Conservation (phyloP, 495 filamentous ascomycete species). For the Penicillium ucsense region DNA sequence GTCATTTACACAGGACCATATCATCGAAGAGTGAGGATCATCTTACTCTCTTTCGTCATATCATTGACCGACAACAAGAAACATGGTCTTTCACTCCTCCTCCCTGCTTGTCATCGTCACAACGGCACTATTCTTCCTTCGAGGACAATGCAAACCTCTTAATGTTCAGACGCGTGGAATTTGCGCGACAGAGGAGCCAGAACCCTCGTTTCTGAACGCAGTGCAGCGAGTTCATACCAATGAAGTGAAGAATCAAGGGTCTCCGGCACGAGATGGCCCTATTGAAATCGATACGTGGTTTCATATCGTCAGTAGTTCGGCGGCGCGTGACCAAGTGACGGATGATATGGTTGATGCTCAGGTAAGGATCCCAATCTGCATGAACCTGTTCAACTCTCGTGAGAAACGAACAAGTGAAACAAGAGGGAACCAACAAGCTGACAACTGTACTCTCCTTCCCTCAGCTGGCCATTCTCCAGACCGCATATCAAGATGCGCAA, state of each 20-base stretch:
- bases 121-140: slow-evolving; percentile 9
- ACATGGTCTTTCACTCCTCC: slow-evolving; percentile 19
- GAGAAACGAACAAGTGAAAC: too few relatives aligned
- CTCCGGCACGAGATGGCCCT: slow-evolving; percentile 16
- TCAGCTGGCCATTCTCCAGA: slow-evolving; percentile 33
- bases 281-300: slow-evolving; percentile 42
- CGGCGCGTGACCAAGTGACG: slow-evolving; percentile 20
- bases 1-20: too few relatives aligned
- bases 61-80: slow-evolving; percentile 12
- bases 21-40: too few relatives aligned
- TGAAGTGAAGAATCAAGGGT: slow-evolving; percentile 6
- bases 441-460: too few relatives aligned
- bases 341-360: slow-evolving; percentile 35
- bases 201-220: slow-evolving; percentile 17
- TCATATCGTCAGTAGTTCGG: slow-evolving; percentile 35
- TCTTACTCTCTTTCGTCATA: background rate
- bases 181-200: slow-evolving; percentile 32
- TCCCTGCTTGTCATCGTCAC: slow-evolving; percentile 14
- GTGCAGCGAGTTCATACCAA: slow-evolving; percentile 15
- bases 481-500: slow-evolving; percentile 30
- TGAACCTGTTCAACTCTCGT: too few relatives aligned
- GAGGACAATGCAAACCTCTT: slow-evolving; percentile 13
- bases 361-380: slow-evolving; percentile 16
- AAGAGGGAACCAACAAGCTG: too few relatives aligned
- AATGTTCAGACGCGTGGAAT: slow-evolving; percentile 16